Conservation (phyloP, 1,284 basidiomycete species). For the Sanghuangporus baumii region DNA sequence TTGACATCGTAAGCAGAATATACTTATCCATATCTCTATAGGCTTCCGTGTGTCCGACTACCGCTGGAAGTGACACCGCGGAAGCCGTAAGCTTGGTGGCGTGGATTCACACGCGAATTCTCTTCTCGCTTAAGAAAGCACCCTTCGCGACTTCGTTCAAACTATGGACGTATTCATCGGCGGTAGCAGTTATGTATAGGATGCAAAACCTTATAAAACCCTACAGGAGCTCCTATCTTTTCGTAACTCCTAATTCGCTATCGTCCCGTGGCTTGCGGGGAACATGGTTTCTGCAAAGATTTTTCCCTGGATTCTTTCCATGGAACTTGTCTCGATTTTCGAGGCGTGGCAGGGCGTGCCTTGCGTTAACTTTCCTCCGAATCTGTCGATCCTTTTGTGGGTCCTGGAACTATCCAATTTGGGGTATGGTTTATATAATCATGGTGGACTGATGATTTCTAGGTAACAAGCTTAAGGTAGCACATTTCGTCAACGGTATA, state of each 20-base stretch:
- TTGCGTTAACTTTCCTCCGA: neutral
- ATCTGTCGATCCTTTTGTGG: neutral
- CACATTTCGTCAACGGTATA: neutral
- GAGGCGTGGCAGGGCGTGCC: neutral
- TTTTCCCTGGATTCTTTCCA: neutral
- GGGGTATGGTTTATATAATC: constrained; percentile 34
- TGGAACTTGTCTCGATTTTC: neutral
- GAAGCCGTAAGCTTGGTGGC: neutral
- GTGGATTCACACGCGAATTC: neutral
- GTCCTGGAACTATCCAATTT: neutral
- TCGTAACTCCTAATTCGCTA: neutral
- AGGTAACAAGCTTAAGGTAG: neutral
- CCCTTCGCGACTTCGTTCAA: neutral
- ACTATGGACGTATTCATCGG: neutral
- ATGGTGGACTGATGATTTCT: constrained; percentile 27
- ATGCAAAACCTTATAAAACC: too few species aligned
- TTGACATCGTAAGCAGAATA: neutral
- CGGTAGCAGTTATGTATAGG: neutral
- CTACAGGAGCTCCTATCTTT: too few species aligned
- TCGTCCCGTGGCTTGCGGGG: neutral
- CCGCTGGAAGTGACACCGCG: neutral
- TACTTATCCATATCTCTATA: neutral
- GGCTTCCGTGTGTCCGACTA: neutral
- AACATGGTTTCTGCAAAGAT: neutral
- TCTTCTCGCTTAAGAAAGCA: neutral